A percentile compares a stretch with the other conserved stretches of the same genome.
Evolutionary conservation across 805 yeast genomes (phyloP).

Genomic region (Yamadazyma phyllophila): DNA sequence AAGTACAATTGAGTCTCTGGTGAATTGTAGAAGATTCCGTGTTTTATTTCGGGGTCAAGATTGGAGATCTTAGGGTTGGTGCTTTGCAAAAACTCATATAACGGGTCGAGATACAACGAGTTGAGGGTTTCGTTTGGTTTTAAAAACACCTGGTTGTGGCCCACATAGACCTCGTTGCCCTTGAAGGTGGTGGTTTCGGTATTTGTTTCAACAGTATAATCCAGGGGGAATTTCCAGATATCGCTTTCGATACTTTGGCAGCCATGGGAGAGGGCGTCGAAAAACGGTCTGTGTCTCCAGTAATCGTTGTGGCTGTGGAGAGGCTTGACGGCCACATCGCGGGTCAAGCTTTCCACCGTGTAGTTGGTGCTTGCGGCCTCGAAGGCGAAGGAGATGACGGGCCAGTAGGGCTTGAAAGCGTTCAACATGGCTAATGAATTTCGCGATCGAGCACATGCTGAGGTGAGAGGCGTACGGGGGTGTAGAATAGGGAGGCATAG

Average conservation of each 20-base stretch:
- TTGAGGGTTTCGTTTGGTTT: conserved; percentile 45
- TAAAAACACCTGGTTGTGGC: conserved; percentile 54
- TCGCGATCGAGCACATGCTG: background rate
- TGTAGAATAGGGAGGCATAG: no score
- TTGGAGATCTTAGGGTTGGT: conserved; percentile 37
- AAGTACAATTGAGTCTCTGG: conserved; percentile 54
- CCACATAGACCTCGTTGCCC: conserved; percentile 50
- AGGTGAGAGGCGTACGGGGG: background rate
- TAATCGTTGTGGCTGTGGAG: conserved; percentile 73
- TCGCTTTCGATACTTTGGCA: conserved; percentile 65
- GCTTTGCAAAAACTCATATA: conserved; percentile 46
- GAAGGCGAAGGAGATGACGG: conserved; percentile 1
- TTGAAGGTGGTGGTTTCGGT: conserved; percentile 19
- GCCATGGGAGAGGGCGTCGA: conserved; percentile 57
- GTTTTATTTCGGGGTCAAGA: conserved; percentile 19
- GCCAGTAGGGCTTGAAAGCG: conserved; percentile 10
- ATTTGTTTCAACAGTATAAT: conserved; percentile 25
- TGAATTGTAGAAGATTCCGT: conserved; percentile 40
- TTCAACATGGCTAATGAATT: conserved; percentile 3
- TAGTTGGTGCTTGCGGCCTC: background rate
- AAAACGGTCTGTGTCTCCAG: conserved; percentile 57
- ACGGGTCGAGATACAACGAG: conserved; percentile 51
- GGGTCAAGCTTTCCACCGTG: conserved; percentile 26
- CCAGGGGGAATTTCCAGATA: conserved; percentile 48
- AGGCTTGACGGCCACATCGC: conserved; percentile 40